These are phyloP conservation scores for Candida loeiensis DNA, from an alignment of 805 yeast genomes.

Conservation along the genomic window DNA sequence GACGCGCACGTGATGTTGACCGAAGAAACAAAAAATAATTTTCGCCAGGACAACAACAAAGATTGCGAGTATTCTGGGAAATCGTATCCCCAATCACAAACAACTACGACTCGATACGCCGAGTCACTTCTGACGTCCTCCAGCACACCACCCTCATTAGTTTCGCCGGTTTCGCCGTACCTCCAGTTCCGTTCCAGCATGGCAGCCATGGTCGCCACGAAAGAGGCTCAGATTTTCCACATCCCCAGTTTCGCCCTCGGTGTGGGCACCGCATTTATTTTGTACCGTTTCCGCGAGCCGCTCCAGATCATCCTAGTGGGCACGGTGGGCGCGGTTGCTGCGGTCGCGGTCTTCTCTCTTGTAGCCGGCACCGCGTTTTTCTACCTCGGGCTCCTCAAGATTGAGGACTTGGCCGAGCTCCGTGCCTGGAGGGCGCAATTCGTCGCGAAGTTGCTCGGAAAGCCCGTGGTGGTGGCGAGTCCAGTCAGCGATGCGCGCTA, in stretches of 20 bases:
- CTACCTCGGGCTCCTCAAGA: slow-evolving; percentile 29
- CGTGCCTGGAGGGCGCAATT: slow-evolving; percentile 2
- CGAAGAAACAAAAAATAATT: slow-evolving; percentile 2
- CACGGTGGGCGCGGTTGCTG: not conserved
- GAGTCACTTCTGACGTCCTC: not conserved
- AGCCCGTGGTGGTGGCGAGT: not conserved
- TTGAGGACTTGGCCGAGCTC: slow-evolving; percentile 12
- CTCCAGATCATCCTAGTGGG: slow-evolving; percentile 16
- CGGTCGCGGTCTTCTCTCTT: slow-evolving; percentile 6
- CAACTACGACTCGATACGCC: not conserved
- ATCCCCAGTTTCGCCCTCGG: slow-evolving; percentile 30
- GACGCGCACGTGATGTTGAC: slow-evolving; percentile 7
- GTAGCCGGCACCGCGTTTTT: slow-evolving; percentile 23
- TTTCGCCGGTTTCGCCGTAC: not conserved
- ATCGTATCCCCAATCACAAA: not conserved
- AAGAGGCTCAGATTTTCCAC: slow-evolving; percentile 16
- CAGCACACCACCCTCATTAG: too few relatives aligned
- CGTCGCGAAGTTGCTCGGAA: not conserved
- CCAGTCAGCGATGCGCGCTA: too few relatives aligned
- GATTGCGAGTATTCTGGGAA: not conserved
- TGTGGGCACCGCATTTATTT: slow-evolving; percentile 18
- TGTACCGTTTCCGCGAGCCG: slow-evolving; percentile 21
- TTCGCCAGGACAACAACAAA: not conserved
- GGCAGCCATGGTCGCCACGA: not conserved
- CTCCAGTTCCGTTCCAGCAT: not conserved